These are phyloP conservation scores for Malania oleifera DNA, from an alignment of 164 flowering plant genomes.

Conservation along the genomic window DNA sequence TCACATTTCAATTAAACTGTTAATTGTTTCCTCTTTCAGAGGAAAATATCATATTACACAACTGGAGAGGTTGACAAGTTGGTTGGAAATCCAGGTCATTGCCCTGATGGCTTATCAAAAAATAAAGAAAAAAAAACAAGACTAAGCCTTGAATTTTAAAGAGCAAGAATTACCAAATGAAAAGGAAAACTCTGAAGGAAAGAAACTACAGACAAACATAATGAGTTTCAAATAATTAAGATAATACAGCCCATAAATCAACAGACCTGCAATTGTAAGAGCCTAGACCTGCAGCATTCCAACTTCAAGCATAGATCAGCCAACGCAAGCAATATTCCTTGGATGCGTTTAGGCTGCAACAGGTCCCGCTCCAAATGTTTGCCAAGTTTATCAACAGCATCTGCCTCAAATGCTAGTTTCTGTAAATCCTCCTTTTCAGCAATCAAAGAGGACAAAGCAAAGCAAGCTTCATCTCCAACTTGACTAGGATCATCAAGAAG, in stretches of 20 bases:
- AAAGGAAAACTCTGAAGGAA: constrained; percentile 1
- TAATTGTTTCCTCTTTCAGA: no score
- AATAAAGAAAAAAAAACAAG: no score
- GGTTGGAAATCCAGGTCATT: no score
- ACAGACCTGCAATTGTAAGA: constrained; percentile 66
- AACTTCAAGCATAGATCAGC: constrained; percentile 77
- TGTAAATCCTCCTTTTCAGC: constrained; percentile 66
- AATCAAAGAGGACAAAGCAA: constrained; percentile 62
- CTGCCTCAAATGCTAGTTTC: constrained; percentile 62
- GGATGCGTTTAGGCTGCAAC: constrained; percentile 41
- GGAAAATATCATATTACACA: no score
- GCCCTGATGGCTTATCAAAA: no score
- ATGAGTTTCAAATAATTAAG: constrained; percentile 6
- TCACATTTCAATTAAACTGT: no score
- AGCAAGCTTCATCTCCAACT: constrained; percentile 91
- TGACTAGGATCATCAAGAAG: constrained; percentile 85
- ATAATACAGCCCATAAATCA: not conserved
- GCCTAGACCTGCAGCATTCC: constrained; percentile 71
- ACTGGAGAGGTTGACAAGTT: no score
- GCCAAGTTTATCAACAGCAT: constrained; percentile 62
- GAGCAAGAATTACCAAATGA: no score
- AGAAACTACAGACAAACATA: not conserved
- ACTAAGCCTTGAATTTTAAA: no score
- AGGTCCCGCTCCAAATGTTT: constrained; percentile 35
- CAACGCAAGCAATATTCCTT: constrained; percentile 69